Conservation (phyloP, 768 basidiomycete species). For the Suillus lakei region DNA sequence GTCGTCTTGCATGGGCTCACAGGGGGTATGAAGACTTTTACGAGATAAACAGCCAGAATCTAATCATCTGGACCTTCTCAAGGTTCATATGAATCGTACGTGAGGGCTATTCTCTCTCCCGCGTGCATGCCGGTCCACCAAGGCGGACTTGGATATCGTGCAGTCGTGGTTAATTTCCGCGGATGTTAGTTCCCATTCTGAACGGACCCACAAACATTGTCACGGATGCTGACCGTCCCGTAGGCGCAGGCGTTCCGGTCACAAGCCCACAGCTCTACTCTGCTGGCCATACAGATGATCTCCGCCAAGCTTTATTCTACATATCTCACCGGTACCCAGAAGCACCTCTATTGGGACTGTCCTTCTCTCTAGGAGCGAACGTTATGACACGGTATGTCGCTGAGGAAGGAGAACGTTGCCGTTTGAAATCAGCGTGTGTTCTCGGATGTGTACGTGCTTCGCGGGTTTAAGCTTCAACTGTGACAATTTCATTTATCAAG, state of each 20-base stretch:
- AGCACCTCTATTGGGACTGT: constrained; percentile 84
- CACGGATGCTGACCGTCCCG: constrained; percentile 19
- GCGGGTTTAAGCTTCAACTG: constrained; percentile 13
- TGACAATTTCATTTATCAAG: constrained; percentile 14
- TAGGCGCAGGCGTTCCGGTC: constrained; percentile 85
- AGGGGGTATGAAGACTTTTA: constrained; percentile 28
- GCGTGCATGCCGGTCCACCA: constrained; percentile 70
- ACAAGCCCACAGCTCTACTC: constrained; percentile 86
- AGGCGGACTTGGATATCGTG: constrained; percentile 92
- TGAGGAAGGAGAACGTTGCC: constrained; percentile 71
- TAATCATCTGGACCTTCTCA: constrained; percentile 16
- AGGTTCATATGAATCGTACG: constrained; percentile 92
- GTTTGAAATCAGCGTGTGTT: constrained; percentile 67
- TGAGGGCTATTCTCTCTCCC: constrained; percentile 78
- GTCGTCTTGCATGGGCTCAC: constrained; percentile 39
- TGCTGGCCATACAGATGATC: constrained; percentile 88
- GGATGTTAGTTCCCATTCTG: constrained; percentile 65
- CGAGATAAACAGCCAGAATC: constrained; percentile 1
- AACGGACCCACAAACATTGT: constrained; percentile 12
- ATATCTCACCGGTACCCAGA: constrained; percentile 73
- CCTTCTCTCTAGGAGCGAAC: constrained; percentile 94
- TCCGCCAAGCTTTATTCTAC: constrained; percentile 80
- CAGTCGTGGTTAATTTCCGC: constrained; percentile 89
- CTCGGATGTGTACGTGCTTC: constrained; percentile 70
- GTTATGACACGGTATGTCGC: constrained; percentile 89